Conservation (phyloP, 2,329 filamentous ascomycete genomes). For the Penicillium sp. region DNA sequence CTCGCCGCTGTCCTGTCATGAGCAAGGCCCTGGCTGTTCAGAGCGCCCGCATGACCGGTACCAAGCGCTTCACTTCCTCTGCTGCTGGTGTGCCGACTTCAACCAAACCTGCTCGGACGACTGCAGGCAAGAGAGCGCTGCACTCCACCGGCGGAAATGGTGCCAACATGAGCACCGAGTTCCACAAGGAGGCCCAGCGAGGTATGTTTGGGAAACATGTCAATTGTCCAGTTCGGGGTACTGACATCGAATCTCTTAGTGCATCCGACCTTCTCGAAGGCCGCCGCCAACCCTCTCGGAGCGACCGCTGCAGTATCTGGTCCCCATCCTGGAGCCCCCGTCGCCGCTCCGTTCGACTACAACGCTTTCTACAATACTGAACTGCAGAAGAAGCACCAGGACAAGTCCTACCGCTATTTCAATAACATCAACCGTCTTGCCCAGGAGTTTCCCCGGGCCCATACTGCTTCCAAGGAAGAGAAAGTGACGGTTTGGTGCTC, state of each 20-base stretch:
- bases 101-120: conserved; percentile 53
- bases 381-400: conserved; percentile 98
- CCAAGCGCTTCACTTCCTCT: conserved; percentile 46
- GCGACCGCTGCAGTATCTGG: conserved; percentile 38
- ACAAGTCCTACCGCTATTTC: conserved; percentile 99
- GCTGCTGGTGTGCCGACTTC: conserved; percentile 36
- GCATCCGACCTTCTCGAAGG: conserved; percentile 31
- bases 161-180: conserved; percentile 72
- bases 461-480: conserved; percentile 82
- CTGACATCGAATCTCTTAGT: conserved; percentile 16
- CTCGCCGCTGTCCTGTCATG: conserved; percentile 97
- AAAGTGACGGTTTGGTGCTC: conserved; percentile 98
- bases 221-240: not conserved
- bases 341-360: conserved; percentile 77
- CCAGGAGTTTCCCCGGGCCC: conserved; percentile 92
- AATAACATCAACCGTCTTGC: conserved; percentile 99
- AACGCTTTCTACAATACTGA: conserved; percentile 85
- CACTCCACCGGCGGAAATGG: conserved; percentile 81
- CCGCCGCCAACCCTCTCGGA: conserved; percentile 27
- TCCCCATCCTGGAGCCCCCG: conserved; percentile 55
- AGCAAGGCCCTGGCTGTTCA: conserved; percentile 95
- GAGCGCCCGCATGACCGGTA: conserved; percentile 49
- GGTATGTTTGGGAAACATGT: conserved; percentile 42
- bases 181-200: conserved; percentile 56
- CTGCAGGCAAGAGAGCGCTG: conserved; percentile 70